phyloP scores from a whole-genome alignment of 768 basidiomycete species.

The Lentinula sp. region DNA sequence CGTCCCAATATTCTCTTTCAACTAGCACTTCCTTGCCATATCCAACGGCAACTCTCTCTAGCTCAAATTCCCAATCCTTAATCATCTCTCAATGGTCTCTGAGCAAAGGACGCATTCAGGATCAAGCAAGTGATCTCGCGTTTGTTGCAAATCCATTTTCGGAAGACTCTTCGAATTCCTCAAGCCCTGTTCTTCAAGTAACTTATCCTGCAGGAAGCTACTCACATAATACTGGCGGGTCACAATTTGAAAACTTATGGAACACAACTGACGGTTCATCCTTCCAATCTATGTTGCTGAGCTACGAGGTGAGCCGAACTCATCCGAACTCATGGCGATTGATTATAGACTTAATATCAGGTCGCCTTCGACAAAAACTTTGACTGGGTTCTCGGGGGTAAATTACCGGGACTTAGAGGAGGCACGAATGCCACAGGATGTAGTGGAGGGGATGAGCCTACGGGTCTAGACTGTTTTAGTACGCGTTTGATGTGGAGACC shows the following conservation, averaged over 20 bases:
- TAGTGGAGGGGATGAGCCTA: conserved; percentile 59
- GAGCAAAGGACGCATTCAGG: conserved; percentile 53
- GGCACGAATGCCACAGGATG: conserved; percentile 59
- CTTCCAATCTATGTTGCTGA: conserved; percentile 61
- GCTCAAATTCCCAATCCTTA: conserved; percentile 41
- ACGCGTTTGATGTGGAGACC: conserved; percentile 73
- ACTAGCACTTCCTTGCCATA: conserved; percentile 61
- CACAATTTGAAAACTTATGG: conserved; percentile 66
- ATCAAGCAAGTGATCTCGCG: conserved; percentile 45
- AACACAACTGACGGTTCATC: conserved; percentile 49
- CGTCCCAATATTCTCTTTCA: conserved; percentile 46
- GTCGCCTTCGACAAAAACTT: conserved; percentile 62
- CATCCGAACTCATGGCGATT: background rate
- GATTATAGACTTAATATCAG: conserved; percentile 39
- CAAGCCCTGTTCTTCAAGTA: conserved; percentile 43
- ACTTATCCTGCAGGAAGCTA: conserved; percentile 61
- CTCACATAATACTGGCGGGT: conserved; percentile 54
- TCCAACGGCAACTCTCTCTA: conserved; percentile 53
- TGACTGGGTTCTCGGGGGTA: conserved; percentile 70
- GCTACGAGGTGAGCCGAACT: conserved; percentile 17
- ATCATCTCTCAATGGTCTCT: conserved; percentile 57
- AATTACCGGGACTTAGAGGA: conserved; percentile 72
- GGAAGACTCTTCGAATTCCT: conserved; percentile 20
- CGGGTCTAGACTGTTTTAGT: conserved; percentile 68
- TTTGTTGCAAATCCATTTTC: conserved; percentile 71